Conservation (phyloP, 805 yeast genomes). For the Starmera amethionina region DNA sequence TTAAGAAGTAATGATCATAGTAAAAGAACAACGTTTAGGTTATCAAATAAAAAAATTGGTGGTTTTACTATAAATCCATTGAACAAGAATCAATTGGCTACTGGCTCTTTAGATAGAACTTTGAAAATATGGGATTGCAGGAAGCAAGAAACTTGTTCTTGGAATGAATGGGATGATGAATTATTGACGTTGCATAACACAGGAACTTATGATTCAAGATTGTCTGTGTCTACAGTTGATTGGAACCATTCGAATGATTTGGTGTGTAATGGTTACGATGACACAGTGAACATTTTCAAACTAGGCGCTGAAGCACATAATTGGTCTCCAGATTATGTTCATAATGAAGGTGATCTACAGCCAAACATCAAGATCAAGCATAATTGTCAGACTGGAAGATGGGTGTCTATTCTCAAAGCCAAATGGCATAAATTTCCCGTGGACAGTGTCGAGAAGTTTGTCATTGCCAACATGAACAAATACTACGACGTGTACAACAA, state of each 20-base stretch:
- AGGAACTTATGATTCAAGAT: constrained; percentile 60
- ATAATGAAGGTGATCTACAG: constrained; percentile 25
- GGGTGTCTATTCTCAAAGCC: constrained; percentile 90
- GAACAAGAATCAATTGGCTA: constrained; percentile 55
- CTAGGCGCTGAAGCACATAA: constrained; percentile 22
- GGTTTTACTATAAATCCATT: constrained; percentile 75
- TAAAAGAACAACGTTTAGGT: constrained; percentile 25
- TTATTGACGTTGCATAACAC: constrained; percentile 22
- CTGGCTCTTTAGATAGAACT: constrained; percentile 84
- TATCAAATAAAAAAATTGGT: constrained; percentile 89
- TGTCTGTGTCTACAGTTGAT: constrained; percentile 84
- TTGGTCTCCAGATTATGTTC: constrained; percentile 9
- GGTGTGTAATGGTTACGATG: constrained; percentile 92
- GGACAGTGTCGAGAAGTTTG: constrained; percentile 73
- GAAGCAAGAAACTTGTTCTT: constrained; percentile 31
- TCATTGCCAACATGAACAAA: constrained; percentile 89
- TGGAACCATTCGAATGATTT: constrained; percentile 46
- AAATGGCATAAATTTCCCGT: constrained; percentile 71
- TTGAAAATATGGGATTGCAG: constrained; percentile 84
- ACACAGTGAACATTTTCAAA: constrained; percentile 66
- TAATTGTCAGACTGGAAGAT: constrained; percentile 93
- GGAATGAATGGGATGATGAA: constrained; percentile 49
- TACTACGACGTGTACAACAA: constrained; percentile 75
- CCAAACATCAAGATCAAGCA: constrained; percentile 66
- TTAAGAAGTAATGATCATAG: constrained; percentile 37